These are phyloP conservation scores for Persicaria maculosa DNA, from an alignment of 148 eudicot species.

Conservation along the genomic window DNA sequence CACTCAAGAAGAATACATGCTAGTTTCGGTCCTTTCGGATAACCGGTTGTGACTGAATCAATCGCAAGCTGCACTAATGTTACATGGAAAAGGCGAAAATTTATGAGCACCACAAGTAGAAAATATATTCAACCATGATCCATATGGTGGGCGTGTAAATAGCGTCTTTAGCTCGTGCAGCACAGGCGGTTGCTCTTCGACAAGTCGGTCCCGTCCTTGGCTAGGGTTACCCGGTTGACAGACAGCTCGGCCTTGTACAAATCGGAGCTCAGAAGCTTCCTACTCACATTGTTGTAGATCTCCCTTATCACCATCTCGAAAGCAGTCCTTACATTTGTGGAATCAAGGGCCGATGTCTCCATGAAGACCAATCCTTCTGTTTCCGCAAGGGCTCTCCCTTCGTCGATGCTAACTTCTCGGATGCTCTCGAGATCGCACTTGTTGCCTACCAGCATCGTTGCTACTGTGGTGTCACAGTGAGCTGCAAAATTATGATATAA, in stretches of 20 bases:
- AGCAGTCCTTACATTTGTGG: slow-evolving; percentile 9
- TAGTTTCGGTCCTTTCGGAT: too few species aligned
- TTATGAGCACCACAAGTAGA: too few species aligned
- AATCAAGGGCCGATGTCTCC: slow-evolving; percentile 12
- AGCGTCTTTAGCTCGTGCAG: slow-evolving; percentile 25
- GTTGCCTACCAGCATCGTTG: slow-evolving; percentile 14
- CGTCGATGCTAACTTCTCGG: slow-evolving; percentile 7
- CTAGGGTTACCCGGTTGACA: slow-evolving; percentile 37
- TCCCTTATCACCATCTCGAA: slow-evolving; percentile 19
- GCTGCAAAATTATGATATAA: neutral
- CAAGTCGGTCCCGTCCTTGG: slow-evolving; percentile 24
- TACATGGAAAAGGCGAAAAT: too few species aligned
- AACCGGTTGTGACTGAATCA: too few species aligned
- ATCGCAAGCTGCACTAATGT: too few species aligned
- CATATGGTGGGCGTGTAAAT: neutral
- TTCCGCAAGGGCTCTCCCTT: slow-evolving; percentile 5
- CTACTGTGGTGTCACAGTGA: slow-evolving; percentile 12
- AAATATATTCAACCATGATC: too few species aligned
- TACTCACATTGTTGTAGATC: slow-evolving; percentile 43
- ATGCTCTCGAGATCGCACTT: slow-evolving; percentile 9
- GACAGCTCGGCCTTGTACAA: slow-evolving; percentile 45
- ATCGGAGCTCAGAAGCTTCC: slow-evolving; percentile 44
- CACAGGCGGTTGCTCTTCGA: slow-evolving; percentile 24
- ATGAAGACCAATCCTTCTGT: neutral
- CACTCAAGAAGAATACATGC: too few species aligned